Evolutionary conservation across 805 yeast species (phyloP).

Genomic region (Starmerella vaccinii): DNA sequence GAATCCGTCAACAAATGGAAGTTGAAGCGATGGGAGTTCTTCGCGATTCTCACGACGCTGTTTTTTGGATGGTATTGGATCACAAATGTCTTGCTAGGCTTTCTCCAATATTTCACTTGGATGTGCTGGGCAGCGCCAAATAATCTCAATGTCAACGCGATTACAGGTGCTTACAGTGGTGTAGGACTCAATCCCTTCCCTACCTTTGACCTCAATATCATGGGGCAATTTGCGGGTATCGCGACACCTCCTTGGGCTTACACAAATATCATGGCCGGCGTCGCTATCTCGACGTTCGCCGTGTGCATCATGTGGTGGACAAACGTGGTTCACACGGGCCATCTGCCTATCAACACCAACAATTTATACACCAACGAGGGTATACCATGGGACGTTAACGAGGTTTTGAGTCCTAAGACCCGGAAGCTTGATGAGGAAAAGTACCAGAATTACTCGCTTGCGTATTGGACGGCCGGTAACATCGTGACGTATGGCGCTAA

Average conservation of each 20-base stretch:
- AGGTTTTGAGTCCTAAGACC: conserved; percentile 36
- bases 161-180: conserved; percentile 43
- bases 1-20: conserved; percentile 46
- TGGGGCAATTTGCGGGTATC: background rate
- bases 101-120: conserved; percentile 53
- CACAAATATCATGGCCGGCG: background rate
- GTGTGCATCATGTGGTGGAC: conserved; percentile 34
- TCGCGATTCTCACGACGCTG: conserved; percentile 35
- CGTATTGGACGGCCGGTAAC: conserved; percentile 55
- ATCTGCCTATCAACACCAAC: conserved; percentile 43
- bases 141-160: conserved; percentile 46
- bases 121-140: conserved; percentile 45
- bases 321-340: conserved; percentile 42
- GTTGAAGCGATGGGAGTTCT: conserved; percentile 42
- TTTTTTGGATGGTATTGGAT: conserved; percentile 52
- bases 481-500: conserved; percentile 48
- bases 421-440: conserved; percentile 37
- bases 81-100: conserved; percentile 54
- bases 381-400: conserved; percentile 38
- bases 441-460: conserved; percentile 54
- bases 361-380: conserved; percentile 44
- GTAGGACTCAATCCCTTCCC: conserved; percentile 29
- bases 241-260: background rate
- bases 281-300: conserved; percentile 27
- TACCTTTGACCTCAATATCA: background rate